Base-by-base conservation (phyloP, 2,329 filamentous ascomycete species). In the Aspergillus vadensis region DNA sequence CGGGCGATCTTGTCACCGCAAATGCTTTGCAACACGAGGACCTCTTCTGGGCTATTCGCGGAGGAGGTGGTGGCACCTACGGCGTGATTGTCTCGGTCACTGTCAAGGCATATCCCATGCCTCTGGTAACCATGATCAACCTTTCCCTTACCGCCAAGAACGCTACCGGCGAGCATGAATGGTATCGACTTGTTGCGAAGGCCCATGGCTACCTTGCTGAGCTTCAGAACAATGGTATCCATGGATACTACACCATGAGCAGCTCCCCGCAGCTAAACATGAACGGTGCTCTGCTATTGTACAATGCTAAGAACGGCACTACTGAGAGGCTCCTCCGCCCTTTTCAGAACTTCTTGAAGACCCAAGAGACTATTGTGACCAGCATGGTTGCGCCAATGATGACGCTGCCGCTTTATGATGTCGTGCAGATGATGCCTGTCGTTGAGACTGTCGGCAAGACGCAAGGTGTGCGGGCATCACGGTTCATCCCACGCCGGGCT, bases 11-110 rank as follows among this genome's bases (percentile, higher is more conserved):
- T 9, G 39, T 66, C 7, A 62, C 61, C 3, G 63, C 62, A 10
- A 69, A 66, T 44, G 53, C 57, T 6, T 69, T 63, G 39, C 61
- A 63, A 10, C 55, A 70, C n/a, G 19, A 27, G 5, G 65, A 68
- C 32, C 55, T 68, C 25, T 67, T 66, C 52, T 68, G 65, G 65
- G 66, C 64, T 3, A 49, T 67, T 10, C 53, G 63, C 15, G 65
- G 65, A 23, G 65, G 65, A 5, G 65, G 65, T 0, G 65, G 64
- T 14, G 61, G 63, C n/a, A 67, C 64, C 3, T 67, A 60, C 49
- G 65, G 60, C 2, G 60, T 67, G 8, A 58, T 67, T 15, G 38
- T 59, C 7, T 48, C 30, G 30, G 43, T 56, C 23, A 62, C 63
- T 5, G 39, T 43, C 17, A 43, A 21, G 6, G 39, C 39, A 2